Conservation (phyloP, 2,329 filamentous ascomycete genomes). For the Phialocephala sp. region DNA sequence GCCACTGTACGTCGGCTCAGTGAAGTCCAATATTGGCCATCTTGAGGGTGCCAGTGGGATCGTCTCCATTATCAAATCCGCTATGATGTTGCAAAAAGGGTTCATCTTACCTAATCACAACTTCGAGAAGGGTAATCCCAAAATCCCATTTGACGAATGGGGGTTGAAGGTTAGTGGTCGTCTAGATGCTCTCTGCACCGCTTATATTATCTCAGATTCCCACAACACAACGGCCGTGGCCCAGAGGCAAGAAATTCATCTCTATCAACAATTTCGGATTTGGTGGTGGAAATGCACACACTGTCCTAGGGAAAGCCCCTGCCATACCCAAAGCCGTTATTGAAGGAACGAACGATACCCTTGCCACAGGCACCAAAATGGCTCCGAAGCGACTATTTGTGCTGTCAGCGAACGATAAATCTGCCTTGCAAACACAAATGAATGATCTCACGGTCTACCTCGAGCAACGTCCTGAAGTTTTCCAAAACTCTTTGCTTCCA, state of each 20-base stretch:
- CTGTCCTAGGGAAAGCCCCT: conserved; percentile 43
- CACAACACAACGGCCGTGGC: conserved; percentile 35
- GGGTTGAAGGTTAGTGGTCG: conserved; percentile 41
- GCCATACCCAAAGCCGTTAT: conserved; percentile 3
- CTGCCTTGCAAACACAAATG: conserved; percentile 29
- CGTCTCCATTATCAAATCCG: conserved; percentile 48
- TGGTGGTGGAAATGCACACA: conserved; percentile 45
- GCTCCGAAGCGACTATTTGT: conserved; percentile 33
- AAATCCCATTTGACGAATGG: conserved; percentile 45
- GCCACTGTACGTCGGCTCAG: conserved; percentile 36
- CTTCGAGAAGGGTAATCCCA: conserved; percentile 47
- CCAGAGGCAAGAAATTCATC: conserved; percentile 51
- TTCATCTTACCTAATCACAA: conserved; percentile 51
- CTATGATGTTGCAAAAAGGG: conserved; percentile 50
- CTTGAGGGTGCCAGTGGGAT: conserved; percentile 48
- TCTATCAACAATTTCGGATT: conserved; percentile 47
- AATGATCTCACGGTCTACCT: conserved; percentile 32
- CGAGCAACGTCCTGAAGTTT: conserved; percentile 36
- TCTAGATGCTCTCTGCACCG: neutral
- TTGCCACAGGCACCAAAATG: conserved; percentile 27
- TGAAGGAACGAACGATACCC: conserved; percentile 23
- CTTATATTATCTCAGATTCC: conserved; percentile 47
- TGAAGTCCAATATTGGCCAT: conserved; percentile 45
- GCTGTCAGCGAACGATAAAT: conserved; percentile 35
- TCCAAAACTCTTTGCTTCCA: conserved; percentile 32